These are phyloP conservation scores for Aureobasidium melanogenum DNA, from an alignment of 2,329 filamentous ascomycete species.

Conservation along the genomic window DNA sequence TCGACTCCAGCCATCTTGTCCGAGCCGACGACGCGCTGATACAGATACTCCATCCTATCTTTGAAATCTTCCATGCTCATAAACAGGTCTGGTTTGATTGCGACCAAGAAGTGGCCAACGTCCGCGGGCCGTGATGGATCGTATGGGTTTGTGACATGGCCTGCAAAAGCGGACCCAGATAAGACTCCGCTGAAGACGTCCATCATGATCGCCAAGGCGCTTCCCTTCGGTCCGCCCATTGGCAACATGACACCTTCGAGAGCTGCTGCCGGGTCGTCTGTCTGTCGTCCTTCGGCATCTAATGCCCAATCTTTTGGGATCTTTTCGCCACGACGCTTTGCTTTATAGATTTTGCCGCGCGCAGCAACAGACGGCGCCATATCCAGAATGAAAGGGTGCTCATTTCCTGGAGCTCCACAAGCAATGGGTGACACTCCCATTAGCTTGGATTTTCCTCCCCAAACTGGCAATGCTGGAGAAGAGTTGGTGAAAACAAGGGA, in stretches of 20 bases:
- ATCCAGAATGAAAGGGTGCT: constrained; percentile 57
- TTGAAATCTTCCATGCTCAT: constrained; percentile 26
- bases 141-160: constrained; percentile 70
- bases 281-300: constrained; percentile 52
- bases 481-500: constrained; percentile 50
- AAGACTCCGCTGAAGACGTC: constrained; percentile 76
- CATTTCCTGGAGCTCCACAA: constrained; percentile 57
- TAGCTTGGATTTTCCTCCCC: constrained; percentile 56
- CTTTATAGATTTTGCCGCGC: constrained; percentile 61
- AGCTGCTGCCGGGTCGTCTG: constrained; percentile 55
- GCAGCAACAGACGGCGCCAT: constrained; percentile 62
- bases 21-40: constrained; percentile 40
- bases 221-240: constrained; percentile 79
- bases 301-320: constrained; percentile 67
- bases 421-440: constrained; percentile 65
- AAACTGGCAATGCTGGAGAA: constrained; percentile 62
- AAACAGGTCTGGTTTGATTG: constrained; percentile 30
- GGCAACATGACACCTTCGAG: constrained; percentile 74
- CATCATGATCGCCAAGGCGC: constrained; percentile 74
- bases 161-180: constrained; percentile 69
- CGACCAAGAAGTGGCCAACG: constrained; percentile 28
- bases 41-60: constrained; percentile 47
- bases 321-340: constrained; percentile 53
- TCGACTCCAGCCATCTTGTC: constrained; percentile 47
- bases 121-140: constrained; percentile 44